These are phyloP conservation scores for Entonaema liquescens DNA, from an alignment of 495 filamentous ascomycete species.

Conservation along the genomic window DNA sequence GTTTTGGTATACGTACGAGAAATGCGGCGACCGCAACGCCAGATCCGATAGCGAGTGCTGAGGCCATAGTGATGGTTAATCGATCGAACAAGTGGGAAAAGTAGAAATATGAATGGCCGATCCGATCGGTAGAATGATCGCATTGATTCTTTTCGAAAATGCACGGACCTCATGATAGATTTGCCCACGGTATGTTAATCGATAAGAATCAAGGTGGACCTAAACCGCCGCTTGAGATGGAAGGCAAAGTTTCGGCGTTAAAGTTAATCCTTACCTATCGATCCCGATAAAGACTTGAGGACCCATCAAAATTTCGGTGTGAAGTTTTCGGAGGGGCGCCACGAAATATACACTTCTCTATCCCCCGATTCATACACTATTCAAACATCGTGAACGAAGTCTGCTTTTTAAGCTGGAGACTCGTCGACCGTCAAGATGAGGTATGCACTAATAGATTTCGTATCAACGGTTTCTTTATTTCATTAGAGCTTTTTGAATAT, in stretches of 20 bases:
- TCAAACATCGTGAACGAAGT: constrained; percentile 11
- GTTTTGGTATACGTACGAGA: constrained; percentile 61
- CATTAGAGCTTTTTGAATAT: neutral
- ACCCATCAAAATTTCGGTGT: constrained; percentile 33
- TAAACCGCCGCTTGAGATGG: too few species aligned
- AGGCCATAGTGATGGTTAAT: constrained; percentile 67
- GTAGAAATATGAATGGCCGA: neutral
- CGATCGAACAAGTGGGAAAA: neutral
- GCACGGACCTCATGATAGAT: constrained; percentile 26
- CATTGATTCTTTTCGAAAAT: constrained; percentile 18
- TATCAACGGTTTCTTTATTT: neutral
- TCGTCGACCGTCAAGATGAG: constrained; percentile 50
- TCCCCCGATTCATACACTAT: constrained; percentile 17
- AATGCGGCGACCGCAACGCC: constrained; percentile 81
- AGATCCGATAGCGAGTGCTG: constrained; percentile 76
- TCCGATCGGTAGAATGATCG: constrained; percentile 13
- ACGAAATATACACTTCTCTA: constrained; percentile 7
- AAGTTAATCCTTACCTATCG: constrained; percentile 46
- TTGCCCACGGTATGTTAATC: neutral
- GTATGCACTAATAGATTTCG: constrained; percentile 29
- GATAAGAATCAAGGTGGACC: too few species aligned
- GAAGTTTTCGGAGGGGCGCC: constrained; percentile 40
- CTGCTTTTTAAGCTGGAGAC: constrained; percentile 4
- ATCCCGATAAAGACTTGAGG: constrained; percentile 6
- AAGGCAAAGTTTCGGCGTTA: neutral